These are phyloP conservation scores for Lachnellula cervina DNA, from an alignment of 2,329 filamentous ascomycete species.

Conservation along the genomic window DNA sequence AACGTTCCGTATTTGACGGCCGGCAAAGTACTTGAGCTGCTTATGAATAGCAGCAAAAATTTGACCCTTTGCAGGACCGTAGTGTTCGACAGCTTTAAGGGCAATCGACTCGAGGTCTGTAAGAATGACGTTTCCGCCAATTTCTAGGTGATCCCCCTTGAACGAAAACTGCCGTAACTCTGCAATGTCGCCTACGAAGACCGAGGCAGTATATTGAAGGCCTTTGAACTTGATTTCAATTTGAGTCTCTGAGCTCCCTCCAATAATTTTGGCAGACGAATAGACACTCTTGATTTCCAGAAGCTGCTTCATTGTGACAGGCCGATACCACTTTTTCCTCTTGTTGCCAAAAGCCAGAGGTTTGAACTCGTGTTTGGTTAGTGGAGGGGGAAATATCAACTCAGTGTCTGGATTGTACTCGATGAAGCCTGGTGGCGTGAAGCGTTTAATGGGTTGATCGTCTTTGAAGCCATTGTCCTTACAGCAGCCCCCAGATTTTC, in stretches of 20 bases:
- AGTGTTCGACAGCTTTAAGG: constrained; percentile 71
- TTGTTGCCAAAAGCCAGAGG: constrained; percentile 91
- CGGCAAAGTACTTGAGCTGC: constrained; percentile 91
- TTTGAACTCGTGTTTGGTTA: constrained; percentile 77
- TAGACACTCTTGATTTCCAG: constrained; percentile 85
- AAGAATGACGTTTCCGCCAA: constrained; percentile 87
- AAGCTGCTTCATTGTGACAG: constrained; percentile 79
- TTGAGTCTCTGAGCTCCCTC: constrained; percentile 93
- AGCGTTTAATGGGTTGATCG: constrained; percentile 56
- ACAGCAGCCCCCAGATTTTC: constrained; percentile 58
- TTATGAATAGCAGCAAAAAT: constrained; percentile 89
- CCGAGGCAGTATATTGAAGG: constrained; percentile 80
- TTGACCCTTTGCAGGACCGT: constrained; percentile 60
- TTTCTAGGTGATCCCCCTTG: constrained; percentile 75
- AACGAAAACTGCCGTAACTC: constrained; percentile 81
- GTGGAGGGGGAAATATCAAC: constrained; percentile 83
- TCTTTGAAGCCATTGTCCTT: constrained; percentile 52
- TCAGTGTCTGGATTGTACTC: constrained; percentile 92
- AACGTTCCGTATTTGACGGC: constrained; percentile 91
- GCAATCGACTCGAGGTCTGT: constrained; percentile 88
- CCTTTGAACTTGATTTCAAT: constrained; percentile 99
- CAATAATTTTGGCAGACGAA: constrained; percentile 88
- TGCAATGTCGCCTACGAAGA: constrained; percentile 89
- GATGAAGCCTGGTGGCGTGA: constrained; percentile 87
- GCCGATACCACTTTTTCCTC: constrained; percentile 87